A percentile compares a stretch with the other conserved stretches of the same genome.
These are phyloP conservation scores for Phialophora verrucosa DNA, from an alignment of 2,329 filamentous ascomycete species.

Conservation along the genomic window DNA sequence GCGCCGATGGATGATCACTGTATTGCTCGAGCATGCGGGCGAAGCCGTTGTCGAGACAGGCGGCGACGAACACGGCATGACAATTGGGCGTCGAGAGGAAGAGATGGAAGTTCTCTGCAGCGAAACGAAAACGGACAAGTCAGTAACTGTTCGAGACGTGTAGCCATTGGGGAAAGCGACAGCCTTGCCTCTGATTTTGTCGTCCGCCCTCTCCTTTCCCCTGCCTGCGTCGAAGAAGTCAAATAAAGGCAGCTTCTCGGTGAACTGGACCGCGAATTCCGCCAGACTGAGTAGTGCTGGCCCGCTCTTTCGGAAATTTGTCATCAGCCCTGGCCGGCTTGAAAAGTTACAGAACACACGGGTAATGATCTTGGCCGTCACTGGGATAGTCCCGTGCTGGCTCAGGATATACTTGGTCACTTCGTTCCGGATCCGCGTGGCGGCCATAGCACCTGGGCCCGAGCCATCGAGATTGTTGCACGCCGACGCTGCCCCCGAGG, in stretches of 20 bases:
- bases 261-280: slow-evolving; percentile 35
- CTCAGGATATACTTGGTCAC: slow-evolving; percentile 34
- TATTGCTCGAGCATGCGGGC: slow-evolving; percentile 39
- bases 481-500: neutral
- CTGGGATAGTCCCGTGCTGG: slow-evolving; percentile 28
- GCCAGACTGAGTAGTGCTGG: slow-evolving; percentile 6
- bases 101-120: slow-evolving; percentile 37
- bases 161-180: neutral
- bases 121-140: neutral
- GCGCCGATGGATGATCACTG: slow-evolving; percentile 27
- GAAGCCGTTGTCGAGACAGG: slow-evolving; percentile 37
- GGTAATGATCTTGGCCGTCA: slow-evolving; percentile 31
- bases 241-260: slow-evolving; percentile 36
- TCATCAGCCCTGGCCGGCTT: neutral
- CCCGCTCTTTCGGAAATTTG: slow-evolving; percentile 8
- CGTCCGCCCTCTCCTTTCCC: slow-evolving; percentile 39
- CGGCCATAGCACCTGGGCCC: slow-evolving; percentile 32
- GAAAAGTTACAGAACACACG: slow-evolving; percentile 34
- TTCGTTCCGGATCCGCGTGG: slow-evolving; percentile 33
- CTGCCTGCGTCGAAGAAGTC: slow-evolving; percentile 37
- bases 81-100: slow-evolving; percentile 37
- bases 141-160: neutral
- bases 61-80: slow-evolving; percentile 36
- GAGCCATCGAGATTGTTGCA: slow-evolving; percentile 2
- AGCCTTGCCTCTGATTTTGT: slow-evolving; percentile 37